phyloP scores from a whole-genome alignment of 176 grass and related monocot genomes.

The Areca catechu region DNA sequence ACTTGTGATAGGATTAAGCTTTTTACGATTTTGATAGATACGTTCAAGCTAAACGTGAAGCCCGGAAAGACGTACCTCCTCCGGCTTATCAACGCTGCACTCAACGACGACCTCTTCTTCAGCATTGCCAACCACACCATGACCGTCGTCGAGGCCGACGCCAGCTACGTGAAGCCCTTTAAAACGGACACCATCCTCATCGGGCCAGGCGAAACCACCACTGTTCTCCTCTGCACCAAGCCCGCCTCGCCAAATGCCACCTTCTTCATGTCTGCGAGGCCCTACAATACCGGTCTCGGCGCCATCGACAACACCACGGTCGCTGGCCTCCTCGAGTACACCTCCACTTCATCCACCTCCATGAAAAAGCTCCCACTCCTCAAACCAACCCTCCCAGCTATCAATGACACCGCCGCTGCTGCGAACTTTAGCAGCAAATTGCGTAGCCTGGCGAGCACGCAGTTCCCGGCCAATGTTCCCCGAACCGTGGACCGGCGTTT shows the following conservation, averaged over 20 bases:
- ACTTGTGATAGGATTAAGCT: background rate
- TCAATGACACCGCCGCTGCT: constrained; percentile 50
- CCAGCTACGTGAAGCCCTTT: constrained; percentile 61
- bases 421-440: constrained; percentile 37
- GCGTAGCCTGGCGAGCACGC: constrained; percentile 26
- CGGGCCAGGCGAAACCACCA: constrained; percentile 64
- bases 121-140: constrained; percentile 66
- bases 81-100: constrained; percentile 68
- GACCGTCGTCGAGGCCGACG: constrained; percentile 65
- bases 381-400: constrained; percentile 23
- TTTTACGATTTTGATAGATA: constrained; percentile 23
- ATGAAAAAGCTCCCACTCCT: constrained; percentile 6
- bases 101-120: constrained; percentile 90
- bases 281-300: constrained; percentile 44
- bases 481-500: constrained; percentile 30
- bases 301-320: constrained; percentile 77
- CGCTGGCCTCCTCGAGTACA: constrained; percentile 43
- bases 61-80: constrained; percentile 58
- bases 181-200: constrained; percentile 38
- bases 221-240: constrained; percentile 41
- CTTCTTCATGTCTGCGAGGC: constrained; percentile 51
- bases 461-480: constrained; percentile 39
- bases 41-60: constrained; percentile 59
- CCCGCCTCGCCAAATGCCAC: constrained; percentile 14
- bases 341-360: background rate